phyloP scores from a whole-genome alignment of 257 asterid species.

The Echites panduratus region DNA sequence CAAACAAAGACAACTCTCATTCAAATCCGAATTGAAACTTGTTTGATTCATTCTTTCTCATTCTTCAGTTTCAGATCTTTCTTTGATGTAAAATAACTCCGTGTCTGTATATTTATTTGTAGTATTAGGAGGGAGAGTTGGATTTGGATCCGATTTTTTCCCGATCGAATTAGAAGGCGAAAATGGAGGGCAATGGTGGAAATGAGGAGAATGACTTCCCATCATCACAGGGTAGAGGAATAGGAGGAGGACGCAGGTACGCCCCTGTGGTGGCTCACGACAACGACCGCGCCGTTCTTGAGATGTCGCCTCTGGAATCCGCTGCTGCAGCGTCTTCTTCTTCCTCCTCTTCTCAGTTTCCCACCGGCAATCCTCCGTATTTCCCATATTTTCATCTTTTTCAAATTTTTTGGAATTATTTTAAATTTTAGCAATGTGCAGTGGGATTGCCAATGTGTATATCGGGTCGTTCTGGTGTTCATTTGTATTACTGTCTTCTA shows the following conservation, averaged over 20 bases:
- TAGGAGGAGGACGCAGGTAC: conserved; percentile 26
- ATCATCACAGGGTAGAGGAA: conserved; percentile 14
- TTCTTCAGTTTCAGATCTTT: background rate
- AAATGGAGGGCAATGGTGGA: conserved; percentile 29
- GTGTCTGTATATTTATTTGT: conserved; percentile 1
- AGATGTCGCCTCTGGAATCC: conserved; percentile 34
- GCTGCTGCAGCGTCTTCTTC: conserved; percentile 8
- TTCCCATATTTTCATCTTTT: background rate
- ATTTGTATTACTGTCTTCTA: background rate
- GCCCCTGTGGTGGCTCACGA: conserved; percentile 34
- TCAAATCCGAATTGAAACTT: conserved; percentile 3
- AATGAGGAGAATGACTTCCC: conserved; percentile 27
- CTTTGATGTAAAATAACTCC: background rate
- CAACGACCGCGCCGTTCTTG: conserved; percentile 36
- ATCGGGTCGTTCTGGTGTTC: background rate
- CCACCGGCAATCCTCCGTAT: conserved; percentile 23
- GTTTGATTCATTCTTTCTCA: background rate
- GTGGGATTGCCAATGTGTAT: background rate
- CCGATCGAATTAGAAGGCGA: background rate
- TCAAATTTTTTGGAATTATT: background rate
- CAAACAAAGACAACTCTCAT: conserved; percentile 4
- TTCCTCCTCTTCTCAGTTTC: conserved; percentile 25
- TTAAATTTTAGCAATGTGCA: background rate
- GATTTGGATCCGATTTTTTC: conserved; percentile 1
- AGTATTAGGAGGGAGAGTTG: background rate